Conservation (phyloP, 2,329 filamentous ascomycete genomes). For the Huntiella omanensis region DNA sequence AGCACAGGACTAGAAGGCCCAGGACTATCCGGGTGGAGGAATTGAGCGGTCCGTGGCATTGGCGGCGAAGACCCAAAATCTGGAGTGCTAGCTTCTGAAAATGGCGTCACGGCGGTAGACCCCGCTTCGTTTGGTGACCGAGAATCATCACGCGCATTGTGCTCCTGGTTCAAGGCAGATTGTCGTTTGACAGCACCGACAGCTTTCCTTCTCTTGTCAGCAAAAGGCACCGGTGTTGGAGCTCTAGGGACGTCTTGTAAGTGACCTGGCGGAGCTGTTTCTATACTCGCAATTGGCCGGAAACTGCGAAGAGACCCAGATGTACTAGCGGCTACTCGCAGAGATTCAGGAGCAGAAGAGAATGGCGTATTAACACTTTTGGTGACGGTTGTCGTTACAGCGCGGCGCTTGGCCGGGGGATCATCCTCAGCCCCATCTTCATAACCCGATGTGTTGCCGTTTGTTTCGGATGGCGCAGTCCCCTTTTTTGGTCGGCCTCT, state of each 20-base stretch:
- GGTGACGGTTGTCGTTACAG: constrained; percentile 54
- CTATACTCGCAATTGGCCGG: constrained; percentile 46
- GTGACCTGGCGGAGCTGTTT: constrained; percentile 28
- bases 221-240: constrained; percentile 51
- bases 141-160: constrained; percentile 29
- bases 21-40: constrained; percentile 35
- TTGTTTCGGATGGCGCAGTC: constrained; percentile 19
- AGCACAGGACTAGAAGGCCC: constrained; percentile 65
- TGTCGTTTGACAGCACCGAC: constrained; percentile 35
- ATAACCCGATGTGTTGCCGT: constrained; percentile 56
- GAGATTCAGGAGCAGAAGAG: constrained; percentile 54
- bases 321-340: constrained; percentile 80
- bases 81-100: constrained; percentile 49
- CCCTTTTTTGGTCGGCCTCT: constrained; percentile 38
- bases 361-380: constrained; percentile 56
- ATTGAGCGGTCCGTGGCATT: constrained; percentile 43
- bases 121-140: constrained; percentile 33
- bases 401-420: constrained; percentile 43
- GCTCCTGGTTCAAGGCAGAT: constrained; percentile 36
- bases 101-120: constrained; percentile 30
- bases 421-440: constrained; percentile 48
- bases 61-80: constrained; percentile 86
- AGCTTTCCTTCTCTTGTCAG: constrained; percentile 6
- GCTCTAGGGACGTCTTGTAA: constrained; percentile 56
- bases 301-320: constrained; percentile 74